Evolutionary conservation across 192 early-diverging fungal genomes (phyloP).

Genomic region (Dissophora ornata): DNA sequence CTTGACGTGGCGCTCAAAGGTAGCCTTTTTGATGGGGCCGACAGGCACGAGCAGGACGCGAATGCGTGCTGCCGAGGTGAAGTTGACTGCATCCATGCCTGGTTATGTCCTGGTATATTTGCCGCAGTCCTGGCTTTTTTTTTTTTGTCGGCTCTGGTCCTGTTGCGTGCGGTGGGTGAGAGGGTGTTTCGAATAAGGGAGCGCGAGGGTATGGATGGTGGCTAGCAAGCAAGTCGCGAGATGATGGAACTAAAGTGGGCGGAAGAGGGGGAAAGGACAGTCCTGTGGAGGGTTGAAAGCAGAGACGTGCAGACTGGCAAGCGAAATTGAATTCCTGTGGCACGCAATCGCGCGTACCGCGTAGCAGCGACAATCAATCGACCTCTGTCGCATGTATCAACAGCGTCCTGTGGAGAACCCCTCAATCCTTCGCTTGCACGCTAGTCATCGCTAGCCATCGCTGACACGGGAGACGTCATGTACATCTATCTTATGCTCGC

Average conservation of each 20-base stretch:
- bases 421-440: no score
- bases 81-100: constrained; percentile 59
- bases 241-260: background rate
- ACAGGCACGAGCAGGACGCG: constrained; percentile 81
- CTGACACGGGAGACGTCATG: no score
- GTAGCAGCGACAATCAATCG: no score
- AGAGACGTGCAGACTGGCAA: no score
- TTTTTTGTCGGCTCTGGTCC: background rate
- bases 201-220: background rate
- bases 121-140: constrained; percentile 6
- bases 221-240: background rate
- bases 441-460: no score
- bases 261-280: no score
- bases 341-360: no score
- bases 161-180: background rate
- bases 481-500: no score
- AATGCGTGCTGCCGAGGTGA: constrained; percentile 65
- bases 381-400: no score
- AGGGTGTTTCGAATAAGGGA: background rate
- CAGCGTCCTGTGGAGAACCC: no score
- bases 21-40: constrained; percentile 67
- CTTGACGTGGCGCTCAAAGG: constrained; percentile 75
- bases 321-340: no score
- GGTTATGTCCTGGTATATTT: constrained; percentile 13
- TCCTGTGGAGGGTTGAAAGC: no score